Evolutionary conservation across 805 yeast species (phyloP).

Genomic region (Torulaspora franciscae): DNA sequence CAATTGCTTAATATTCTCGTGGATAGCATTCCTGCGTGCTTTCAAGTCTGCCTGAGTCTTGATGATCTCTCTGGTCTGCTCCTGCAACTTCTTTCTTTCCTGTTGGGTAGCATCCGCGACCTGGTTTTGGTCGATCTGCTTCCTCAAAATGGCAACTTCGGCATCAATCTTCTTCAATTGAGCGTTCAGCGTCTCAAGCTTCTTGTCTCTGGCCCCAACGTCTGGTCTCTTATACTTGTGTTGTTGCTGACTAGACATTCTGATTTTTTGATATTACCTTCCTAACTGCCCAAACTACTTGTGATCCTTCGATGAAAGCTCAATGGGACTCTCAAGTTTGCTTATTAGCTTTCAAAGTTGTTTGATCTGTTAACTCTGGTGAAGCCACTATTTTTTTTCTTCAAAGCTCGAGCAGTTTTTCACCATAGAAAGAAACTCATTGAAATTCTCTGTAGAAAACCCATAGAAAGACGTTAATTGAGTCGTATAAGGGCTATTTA

Average conservation of each 20-base stretch:
- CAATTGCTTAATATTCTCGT: slow-evolving; percentile 63
- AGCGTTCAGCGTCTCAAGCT: slow-evolving; percentile 49
- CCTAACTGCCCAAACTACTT: background rate
- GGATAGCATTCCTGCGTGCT: slow-evolving; percentile 41
- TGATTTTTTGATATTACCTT: background rate
- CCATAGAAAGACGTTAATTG: background rate
- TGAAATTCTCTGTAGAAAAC: background rate
- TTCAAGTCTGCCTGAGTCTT: slow-evolving; percentile 46
- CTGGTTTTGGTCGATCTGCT: slow-evolving; percentile 49
- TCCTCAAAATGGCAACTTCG: slow-evolving; percentile 47
- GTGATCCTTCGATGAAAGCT: background rate
- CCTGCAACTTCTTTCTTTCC: slow-evolving; percentile 51
- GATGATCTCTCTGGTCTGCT: slow-evolving; percentile 44
- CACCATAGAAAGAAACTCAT: background rate
- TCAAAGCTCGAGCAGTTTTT: background rate
- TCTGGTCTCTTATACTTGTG: slow-evolving; percentile 65
- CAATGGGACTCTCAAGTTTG: background rate
- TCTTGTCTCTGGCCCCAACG: slow-evolving; percentile 55
- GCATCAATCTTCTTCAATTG: slow-evolving; percentile 61
- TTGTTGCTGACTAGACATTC: slow-evolving; percentile 7
- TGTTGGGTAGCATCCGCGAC: slow-evolving; percentile 45
- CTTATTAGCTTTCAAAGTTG: background rate
- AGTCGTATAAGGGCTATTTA: background rate
- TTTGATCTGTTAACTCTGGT: background rate
- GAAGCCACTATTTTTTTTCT: background rate